Evolutionary conservation across 2,329 filamentous ascomycete genomes (phyloP).

Genomic region (Aspergillus viridinutans): DNA sequence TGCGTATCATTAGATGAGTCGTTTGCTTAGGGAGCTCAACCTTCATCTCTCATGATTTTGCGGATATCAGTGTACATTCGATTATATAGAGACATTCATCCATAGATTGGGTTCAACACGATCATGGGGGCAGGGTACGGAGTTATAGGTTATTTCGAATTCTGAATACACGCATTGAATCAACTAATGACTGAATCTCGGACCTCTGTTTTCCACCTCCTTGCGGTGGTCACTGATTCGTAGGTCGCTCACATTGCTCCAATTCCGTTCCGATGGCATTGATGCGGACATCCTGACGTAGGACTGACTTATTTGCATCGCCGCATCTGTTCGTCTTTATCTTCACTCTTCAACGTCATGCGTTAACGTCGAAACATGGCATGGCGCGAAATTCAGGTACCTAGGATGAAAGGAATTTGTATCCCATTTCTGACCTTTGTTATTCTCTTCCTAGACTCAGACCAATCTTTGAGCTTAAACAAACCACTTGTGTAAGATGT

Average conservation of each 20-base stretch:
- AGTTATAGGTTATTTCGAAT: not conserved
- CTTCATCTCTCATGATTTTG: not conserved
- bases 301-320: not conserved
- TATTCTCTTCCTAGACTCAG: not conserved
- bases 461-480: not conserved
- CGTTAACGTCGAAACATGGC: not conserved
- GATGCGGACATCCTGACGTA: not conserved
- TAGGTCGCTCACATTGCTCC: not conserved
- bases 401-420: not conserved
- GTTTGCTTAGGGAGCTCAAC: not conserved
- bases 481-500: slow-evolving; percentile 13
- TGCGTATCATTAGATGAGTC: not conserved
- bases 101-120: slow-evolving; percentile 17
- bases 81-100: slow-evolving; percentile 6
- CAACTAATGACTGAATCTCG: not conserved
- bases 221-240: not conserved
- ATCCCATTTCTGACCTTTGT: not conserved
- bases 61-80: slow-evolving; percentile 1
- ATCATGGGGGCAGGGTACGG: slow-evolving; percentile 5
- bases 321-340: not conserved
- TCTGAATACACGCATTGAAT: not conserved
- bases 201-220: not conserved
- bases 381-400: not conserved
- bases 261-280: not conserved
- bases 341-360: not conserved